Conservation (phyloP, 2,329 filamentous ascomycete genomes). For the Colletotrichum phormii region DNA sequence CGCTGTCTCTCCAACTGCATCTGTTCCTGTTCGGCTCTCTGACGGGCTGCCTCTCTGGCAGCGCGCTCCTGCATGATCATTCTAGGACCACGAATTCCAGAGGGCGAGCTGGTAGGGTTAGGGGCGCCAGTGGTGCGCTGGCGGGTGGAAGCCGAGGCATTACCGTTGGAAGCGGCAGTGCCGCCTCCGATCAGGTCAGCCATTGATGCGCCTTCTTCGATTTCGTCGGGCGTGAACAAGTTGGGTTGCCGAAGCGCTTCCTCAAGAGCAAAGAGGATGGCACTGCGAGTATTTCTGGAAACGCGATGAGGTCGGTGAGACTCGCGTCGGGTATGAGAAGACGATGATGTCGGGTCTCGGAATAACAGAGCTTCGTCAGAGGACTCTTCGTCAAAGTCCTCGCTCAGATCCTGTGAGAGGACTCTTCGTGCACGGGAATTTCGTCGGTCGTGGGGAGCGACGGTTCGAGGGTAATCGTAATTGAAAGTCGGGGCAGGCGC, state of each 20-base stretch:
- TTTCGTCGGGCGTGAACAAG: conserved; percentile 83
- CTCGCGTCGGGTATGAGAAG: conserved; percentile 47
- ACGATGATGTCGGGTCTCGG: conserved; percentile 40
- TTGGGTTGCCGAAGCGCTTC: conserved; percentile 87
- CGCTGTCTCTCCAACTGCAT: conserved; percentile 67
- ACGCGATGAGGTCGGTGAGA: conserved; percentile 69
- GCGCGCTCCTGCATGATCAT: conserved; percentile 92
- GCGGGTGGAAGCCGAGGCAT: conserved; percentile 53
- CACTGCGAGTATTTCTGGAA: conserved; percentile 86
- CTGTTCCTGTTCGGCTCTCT: conserved; percentile 75
- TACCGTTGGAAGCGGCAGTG: conserved; percentile 66
- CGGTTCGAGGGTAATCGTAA: conserved; percentile 37
- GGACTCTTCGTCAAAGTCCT: conserved; percentile 56
- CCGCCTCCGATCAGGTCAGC: conserved; percentile 78
- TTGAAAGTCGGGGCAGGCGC: conserved; percentile 27
- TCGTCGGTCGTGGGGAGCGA: conserved; percentile 40
- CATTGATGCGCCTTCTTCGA: conserved; percentile 94
- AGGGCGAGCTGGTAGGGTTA: conserved; percentile 65
- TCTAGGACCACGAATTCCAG: conserved; percentile 83
- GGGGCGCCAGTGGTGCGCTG: conserved; percentile 61
- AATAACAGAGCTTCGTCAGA: conserved; percentile 44
- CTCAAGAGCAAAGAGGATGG: conserved; percentile 92
- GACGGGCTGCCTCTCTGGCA: conserved; percentile 78
- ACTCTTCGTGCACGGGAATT: conserved; percentile 45
- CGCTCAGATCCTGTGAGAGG: conserved; percentile 62